phyloP scores from a whole-genome alignment of 2,329 filamentous ascomycete species.

The Cladophialophora immunda region DNA sequence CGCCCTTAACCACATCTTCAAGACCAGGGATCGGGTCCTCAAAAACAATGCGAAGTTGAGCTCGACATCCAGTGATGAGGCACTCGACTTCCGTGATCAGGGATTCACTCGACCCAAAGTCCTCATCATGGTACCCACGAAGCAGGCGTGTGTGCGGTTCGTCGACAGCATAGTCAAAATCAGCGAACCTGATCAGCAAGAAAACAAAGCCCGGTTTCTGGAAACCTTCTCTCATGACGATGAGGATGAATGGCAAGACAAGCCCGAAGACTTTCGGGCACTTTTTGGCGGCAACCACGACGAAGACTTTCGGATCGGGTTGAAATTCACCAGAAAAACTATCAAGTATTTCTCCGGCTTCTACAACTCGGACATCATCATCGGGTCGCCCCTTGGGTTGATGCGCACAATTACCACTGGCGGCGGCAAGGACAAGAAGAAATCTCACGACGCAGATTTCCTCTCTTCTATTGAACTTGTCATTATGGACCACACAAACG shows the following conservation, averaged over 20 bases:
- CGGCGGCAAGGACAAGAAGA: slow-evolving; percentile 60
- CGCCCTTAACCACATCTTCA: slow-evolving; percentile 89
- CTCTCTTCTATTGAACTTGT: slow-evolving; percentile 89
- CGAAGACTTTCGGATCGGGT: slow-evolving; percentile 93
- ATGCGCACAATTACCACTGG: slow-evolving; percentile 85
- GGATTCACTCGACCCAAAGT: slow-evolving; percentile 96
- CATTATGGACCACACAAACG: slow-evolving; percentile 90
- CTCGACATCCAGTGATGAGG: slow-evolving; percentile 70
- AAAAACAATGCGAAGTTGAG: slow-evolving; percentile 88
- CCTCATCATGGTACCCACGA: slow-evolving; percentile 86
- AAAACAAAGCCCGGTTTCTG: slow-evolving; percentile 91
- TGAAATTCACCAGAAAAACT: slow-evolving; percentile 96
- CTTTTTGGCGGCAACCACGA: slow-evolving; percentile 95
- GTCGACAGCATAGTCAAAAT: slow-evolving; percentile 79
- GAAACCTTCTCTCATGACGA: slow-evolving; percentile 79
- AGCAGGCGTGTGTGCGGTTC: slow-evolving; percentile 81
- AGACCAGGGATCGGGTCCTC: slow-evolving; percentile 88
- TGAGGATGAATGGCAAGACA: slow-evolving; percentile 71
- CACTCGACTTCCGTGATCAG: slow-evolving; percentile 82
- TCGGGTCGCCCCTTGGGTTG: slow-evolving; percentile 88
- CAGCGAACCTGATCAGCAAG: slow-evolving; percentile 86
- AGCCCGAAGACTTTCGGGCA: slow-evolving; percentile 85
- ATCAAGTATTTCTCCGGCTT: slow-evolving; percentile 95
- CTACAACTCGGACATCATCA: slow-evolving; percentile 94
- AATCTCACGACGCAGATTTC: slow-evolving; percentile 80